Evolutionary conservation across 768 basidiomycete genomes (phyloP).

Genomic region (Rubroboletus pulcherrimus): DNA sequence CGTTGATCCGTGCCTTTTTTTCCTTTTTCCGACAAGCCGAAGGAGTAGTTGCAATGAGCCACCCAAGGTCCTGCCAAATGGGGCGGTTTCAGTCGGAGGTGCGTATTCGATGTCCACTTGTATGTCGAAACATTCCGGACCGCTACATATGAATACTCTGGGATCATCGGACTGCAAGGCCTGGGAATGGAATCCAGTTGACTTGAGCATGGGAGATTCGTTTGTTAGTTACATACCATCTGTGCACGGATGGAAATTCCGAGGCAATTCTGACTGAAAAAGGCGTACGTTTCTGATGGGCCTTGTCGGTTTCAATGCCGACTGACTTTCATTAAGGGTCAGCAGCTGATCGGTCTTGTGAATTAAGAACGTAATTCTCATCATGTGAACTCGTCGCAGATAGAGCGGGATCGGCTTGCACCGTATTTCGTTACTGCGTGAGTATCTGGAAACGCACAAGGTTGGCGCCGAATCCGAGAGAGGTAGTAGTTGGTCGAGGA

Average conservation of each 20-base stretch:
- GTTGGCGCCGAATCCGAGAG: too few species aligned
- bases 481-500: too few species aligned
- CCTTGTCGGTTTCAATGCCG: not conserved
- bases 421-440: too few species aligned
- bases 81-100: not conserved
- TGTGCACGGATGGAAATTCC: not conserved
- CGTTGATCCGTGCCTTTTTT: not conserved
- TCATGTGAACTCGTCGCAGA: not conserved
- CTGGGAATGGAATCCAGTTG: not conserved
- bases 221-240: not conserved
- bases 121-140: not conserved
- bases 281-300: not conserved
- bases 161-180: not conserved
- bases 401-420: not conserved
- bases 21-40: not conserved
- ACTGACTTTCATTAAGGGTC: not conserved
- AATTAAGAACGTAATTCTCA: not conserved
- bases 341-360: not conserved
- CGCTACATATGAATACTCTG: not conserved
- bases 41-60: not conserved
- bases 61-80: not conserved
- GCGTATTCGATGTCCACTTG: not conserved
- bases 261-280: not conserved
- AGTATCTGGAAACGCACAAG: not conserved
- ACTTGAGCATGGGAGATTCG: not conserved